phyloP scores from a whole-genome alignment of 2,329 filamentous ascomycete species.

The Furcasterigmium furcatum region DNA sequence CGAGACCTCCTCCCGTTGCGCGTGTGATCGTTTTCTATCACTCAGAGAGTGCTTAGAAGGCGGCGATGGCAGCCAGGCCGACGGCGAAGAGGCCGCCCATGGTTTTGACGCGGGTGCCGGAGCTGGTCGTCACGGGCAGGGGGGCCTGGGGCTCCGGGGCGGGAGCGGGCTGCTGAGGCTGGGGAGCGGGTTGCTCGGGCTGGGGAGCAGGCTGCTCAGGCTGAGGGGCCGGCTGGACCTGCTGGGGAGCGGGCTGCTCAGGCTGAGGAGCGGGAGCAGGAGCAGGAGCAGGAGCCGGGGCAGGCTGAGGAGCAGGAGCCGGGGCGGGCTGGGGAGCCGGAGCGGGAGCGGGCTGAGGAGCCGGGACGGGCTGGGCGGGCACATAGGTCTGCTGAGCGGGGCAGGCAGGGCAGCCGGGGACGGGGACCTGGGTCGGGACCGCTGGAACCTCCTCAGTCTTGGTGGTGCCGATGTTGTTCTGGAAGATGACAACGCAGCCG shows the following conservation, averaged over 20 bases:
- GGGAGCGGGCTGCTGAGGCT: background rate
- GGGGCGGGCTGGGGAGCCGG: background rate
- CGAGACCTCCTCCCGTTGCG: no score
- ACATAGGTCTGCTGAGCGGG: conserved; percentile 2
- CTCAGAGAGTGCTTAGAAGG: conserved; percentile 4
- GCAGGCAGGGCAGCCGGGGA: background rate
- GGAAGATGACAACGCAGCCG: background rate
- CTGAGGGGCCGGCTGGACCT: background rate
- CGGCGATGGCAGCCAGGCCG: conserved; percentile 2
- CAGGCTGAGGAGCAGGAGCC: background rate
- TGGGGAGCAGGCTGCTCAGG: conserved; percentile 1
- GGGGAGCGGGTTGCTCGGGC: no score
- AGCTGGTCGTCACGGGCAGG: conserved; percentile 5
- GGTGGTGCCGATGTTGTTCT: background rate
- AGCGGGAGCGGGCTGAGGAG: background rate
- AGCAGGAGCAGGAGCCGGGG: background rate
- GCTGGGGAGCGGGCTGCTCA: background rate
- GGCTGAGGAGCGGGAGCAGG: background rate
- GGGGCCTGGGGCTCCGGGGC: conserved; percentile 3
- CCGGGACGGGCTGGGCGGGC: background rate
- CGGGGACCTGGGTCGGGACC: background rate
- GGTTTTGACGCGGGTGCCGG: conserved; percentile 6
- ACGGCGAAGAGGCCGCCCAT: conserved; percentile 3
- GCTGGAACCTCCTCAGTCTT: background rate
- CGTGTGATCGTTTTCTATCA: background rate